Conservation (phyloP, 208 protist genomes). For the Trypanosoma brucei region DNA sequence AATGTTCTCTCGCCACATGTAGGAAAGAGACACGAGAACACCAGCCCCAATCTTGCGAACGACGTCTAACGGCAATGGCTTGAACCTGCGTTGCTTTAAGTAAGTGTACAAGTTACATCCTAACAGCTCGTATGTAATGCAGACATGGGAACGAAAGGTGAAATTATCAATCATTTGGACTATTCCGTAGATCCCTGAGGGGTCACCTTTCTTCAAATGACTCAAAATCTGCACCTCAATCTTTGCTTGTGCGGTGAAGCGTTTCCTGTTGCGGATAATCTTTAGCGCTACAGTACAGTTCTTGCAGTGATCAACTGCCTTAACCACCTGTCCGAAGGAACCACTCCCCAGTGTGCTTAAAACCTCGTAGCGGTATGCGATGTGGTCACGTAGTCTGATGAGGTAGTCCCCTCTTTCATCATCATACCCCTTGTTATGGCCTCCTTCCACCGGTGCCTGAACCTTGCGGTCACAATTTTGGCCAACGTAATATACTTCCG, state of each 20-base stretch:
- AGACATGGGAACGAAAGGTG: conserved; percentile 66
- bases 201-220: conserved; percentile 57
- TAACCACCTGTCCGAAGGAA: conserved; percentile 85
- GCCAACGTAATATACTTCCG: conserved; percentile 54
- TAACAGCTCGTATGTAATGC: conserved; percentile 76
- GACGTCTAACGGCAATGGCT: conserved; percentile 64
- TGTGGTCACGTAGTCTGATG: conserved; percentile 86
- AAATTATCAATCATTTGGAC: conserved; percentile 74
- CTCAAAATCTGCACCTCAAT: conserved; percentile 80
- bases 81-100: conserved; percentile 67
- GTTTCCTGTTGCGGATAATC: conserved; percentile 69
- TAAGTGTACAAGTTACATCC: conserved; percentile 72
- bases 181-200: conserved; percentile 52
- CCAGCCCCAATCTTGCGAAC: conserved; percentile 66
- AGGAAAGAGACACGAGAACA: conserved; percentile 71
- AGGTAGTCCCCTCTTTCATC: conserved; percentile 92
- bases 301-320: conserved; percentile 58
- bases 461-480: conserved; percentile 68
- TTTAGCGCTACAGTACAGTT: conserved; percentile 66
- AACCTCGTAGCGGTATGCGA: conserved; percentile 90
- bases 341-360: conserved; percentile 65
- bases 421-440: conserved; percentile 90
- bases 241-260: conserved; percentile 62
- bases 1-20: conserved; percentile 78
- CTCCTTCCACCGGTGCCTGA: conserved; percentile 30